Evolutionary conservation across 2,329 filamentous ascomycete species (phyloP).

Genomic region (Lecanosticta acicola): DNA sequence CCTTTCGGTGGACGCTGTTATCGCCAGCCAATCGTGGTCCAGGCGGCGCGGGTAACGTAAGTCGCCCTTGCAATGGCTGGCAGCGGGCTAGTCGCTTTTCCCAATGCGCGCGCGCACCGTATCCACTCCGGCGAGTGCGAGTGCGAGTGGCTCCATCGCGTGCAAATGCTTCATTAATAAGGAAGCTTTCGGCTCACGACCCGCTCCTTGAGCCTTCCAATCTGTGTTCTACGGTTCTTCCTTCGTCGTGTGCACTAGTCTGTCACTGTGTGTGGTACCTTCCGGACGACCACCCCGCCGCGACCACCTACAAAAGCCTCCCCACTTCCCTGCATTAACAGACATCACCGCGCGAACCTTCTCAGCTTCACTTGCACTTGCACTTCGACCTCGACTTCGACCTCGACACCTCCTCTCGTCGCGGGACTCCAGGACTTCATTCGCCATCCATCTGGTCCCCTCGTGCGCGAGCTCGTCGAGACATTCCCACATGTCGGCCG

Average conservation of each 20-base stretch:
- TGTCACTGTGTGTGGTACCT: neutral
- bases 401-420: neutral
- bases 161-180: neutral
- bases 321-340: neutral
- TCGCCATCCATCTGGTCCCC: neutral
- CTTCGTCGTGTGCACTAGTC: neutral
- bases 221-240: neutral
- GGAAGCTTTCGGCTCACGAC: too few species aligned
- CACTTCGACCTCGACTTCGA: neutral
- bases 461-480: neutral
- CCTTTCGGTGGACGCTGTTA: neutral
- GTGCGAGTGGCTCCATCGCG: neutral
- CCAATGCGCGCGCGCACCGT: neutral
- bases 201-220: neutral
- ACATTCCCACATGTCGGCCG: constrained; percentile 5
- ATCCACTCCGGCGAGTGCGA: neutral
- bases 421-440: neutral
- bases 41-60: neutral
- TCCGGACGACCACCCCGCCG: too few species aligned
- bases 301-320: neutral
- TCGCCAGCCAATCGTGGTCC: neutral
- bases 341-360: neutral
- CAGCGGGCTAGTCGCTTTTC: too few species aligned
- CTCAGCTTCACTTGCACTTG: neutral
- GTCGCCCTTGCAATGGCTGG: neutral